phyloP scores from a whole-genome alignment of 1,284 basidiomycete species.

The Naganishia cerealis region DNA sequence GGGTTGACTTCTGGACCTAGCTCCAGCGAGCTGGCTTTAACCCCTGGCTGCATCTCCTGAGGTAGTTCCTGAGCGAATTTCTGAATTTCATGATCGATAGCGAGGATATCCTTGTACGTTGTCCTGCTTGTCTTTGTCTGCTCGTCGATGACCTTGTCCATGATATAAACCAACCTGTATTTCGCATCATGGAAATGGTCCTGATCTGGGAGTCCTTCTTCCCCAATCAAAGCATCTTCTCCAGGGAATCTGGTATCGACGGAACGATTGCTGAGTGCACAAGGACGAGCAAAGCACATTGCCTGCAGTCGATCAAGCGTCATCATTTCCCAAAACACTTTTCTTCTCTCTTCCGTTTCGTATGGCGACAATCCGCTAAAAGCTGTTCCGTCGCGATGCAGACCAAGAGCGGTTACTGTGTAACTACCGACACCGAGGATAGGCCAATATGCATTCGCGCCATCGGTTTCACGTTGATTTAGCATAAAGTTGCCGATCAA shows the following conservation, averaged over 20 bases:
- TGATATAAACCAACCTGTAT: conserved; percentile 46
- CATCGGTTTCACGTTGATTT: conserved; percentile 49
- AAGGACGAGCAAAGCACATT: conserved; percentile 50
- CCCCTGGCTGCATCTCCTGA: conserved; percentile 42
- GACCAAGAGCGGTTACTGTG: conserved; percentile 44
- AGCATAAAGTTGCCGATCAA: conserved; percentile 51
- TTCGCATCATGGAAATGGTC: conserved; percentile 43
- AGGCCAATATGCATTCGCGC: conserved; percentile 53
- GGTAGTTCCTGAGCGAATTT: conserved; percentile 47
- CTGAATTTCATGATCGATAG: conserved; percentile 47
- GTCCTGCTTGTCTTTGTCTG: conserved; percentile 49
- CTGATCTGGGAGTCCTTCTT: conserved; percentile 38
- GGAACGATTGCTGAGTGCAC: conserved; percentile 42
- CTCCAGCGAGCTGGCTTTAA: conserved; percentile 46
- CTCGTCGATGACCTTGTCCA: conserved; percentile 52
- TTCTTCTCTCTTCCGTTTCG: conserved; percentile 49
- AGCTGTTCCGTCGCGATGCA: conserved; percentile 50
- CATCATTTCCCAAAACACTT: conserved; percentile 53
- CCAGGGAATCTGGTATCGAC: conserved; percentile 48
- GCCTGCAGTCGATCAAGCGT: conserved; percentile 51
- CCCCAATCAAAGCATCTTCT: conserved; percentile 11
- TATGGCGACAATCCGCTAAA: conserved; percentile 47
- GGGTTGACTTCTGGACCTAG: conserved; percentile 45
- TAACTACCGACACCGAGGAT: conserved; percentile 50
- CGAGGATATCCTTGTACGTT: conserved; percentile 41